Conservation (phyloP, 352 stramenopile species). For the Lagenidium giganteum region DNA sequence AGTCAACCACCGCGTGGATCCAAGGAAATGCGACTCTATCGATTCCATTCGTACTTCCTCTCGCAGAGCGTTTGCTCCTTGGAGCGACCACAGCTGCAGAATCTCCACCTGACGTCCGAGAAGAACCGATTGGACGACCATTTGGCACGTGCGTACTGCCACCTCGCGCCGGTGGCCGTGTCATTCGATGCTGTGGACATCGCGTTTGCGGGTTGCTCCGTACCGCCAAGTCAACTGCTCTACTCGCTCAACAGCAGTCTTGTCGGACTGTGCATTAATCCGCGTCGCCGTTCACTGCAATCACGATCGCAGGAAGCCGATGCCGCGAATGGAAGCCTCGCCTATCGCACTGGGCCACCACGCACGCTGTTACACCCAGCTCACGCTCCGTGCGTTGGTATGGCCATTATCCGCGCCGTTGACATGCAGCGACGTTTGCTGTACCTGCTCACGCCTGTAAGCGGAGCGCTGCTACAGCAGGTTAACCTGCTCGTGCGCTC, state of each 20-base stretch:
- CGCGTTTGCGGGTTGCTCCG: conserved; percentile 45
- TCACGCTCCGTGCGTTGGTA: conserved; percentile 56
- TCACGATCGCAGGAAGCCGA: not conserved
- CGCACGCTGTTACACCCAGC: conserved; percentile 49
- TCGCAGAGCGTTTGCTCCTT: conserved; percentile 24
- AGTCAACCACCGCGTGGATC: conserved; percentile 61
- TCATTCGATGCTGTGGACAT: conserved; percentile 59
- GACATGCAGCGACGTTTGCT: conserved; percentile 47
- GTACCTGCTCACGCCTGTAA: conserved; percentile 65
- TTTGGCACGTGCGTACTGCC: conserved; percentile 46
- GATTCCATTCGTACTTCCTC: conserved; percentile 80
- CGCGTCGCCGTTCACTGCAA: not conserved
- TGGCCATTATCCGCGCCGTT: conserved; percentile 63
- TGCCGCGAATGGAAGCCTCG: conserved; percentile 21
- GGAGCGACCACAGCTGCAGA: conserved; percentile 40
- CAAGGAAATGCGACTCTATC: conserved; percentile 80
- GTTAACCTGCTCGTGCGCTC: conserved; percentile 76
- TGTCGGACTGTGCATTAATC: conserved; percentile 71
- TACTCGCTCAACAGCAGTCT: conserved; percentile 68
- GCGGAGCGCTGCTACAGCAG: conserved; percentile 34
- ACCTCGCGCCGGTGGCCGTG: conserved; percentile 39
- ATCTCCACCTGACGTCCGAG: conserved; percentile 63
- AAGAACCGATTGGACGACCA: conserved; percentile 56
- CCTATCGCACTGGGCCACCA: no score
- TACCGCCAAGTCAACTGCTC: conserved; percentile 69